Base-by-base conservation (phyloP, 2,329 filamentous ascomycete species). In the Aureobasidium sp. region DNA sequence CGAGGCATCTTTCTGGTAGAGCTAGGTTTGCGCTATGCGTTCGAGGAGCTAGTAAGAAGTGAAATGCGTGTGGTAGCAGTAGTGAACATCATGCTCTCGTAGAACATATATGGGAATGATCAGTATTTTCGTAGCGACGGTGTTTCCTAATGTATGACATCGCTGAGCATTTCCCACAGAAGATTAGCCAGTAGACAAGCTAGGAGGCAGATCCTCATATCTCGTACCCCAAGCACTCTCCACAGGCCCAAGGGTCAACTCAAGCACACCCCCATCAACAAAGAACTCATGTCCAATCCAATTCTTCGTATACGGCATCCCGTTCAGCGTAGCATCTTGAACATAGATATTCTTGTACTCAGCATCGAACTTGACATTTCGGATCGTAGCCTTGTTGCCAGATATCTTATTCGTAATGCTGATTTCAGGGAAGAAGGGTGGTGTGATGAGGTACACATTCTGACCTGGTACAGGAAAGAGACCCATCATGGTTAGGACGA, bases 271-370 rank as follows among this genome's bases (percentile, higher is more conserved):
- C 0, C 77, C 77, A n/a, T 76, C 62, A 39, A 74, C 68, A 63
- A 79, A 79, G 65, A 79, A 79, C 49, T 70, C 69, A 67, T 79
- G 77, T 5, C 69, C 69, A 55, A 79, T 74, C 76, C 76, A 79
- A 60, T 75, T 79, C 68, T 70, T 76, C 1, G 69, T 75, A 54
- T 77, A 79, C 8, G 69, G 63, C 65, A 73, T 59, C 0, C 76
- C 77, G 66, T 79, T 71, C 47, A 78, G 61, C 55, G 66, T 78
- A 10, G 74, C 77, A 25, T 67, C 75, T 65, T 79, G 77, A 5
- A 79, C 73, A 59, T 76, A 79, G 3, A 79, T 74, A 34, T 72
- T 74, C 64, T 74, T 65, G 60, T 78, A 77, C 5, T 58, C 67
- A 6, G 69, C 63, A 64, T 79, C 76, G 62, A 78, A 78, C 49